Evolutionary conservation across 2,329 filamentous ascomycete species (phyloP).

Genomic region (Trichocomaceae sp.): DNA sequence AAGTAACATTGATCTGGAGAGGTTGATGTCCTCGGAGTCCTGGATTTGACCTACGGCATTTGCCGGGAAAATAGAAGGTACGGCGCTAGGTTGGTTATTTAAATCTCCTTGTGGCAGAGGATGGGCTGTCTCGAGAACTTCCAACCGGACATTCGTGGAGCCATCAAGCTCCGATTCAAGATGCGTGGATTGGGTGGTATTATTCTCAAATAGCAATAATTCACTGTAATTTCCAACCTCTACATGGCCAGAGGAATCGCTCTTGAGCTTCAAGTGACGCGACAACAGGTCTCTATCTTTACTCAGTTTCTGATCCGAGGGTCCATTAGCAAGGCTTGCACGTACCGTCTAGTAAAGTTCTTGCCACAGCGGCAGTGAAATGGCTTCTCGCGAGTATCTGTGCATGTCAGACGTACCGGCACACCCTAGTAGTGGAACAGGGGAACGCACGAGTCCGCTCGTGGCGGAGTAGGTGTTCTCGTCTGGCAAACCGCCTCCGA

Average conservation of each 20-base stretch:
- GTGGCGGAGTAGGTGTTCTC: constrained; percentile 9
- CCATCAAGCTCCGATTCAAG: background rate
- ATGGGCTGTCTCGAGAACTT: background rate
- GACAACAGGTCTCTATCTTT: constrained; percentile 9
- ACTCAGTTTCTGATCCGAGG: background rate
- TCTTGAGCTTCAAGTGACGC: constrained; percentile 5
- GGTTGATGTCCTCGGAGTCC: background rate
- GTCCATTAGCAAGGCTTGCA: background rate
- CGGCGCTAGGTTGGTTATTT: background rate
- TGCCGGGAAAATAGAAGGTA: background rate
- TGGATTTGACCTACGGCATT: background rate
- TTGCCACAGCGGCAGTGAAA: constrained; percentile 10
- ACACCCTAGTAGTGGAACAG: background rate
- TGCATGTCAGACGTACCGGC: constrained; percentile 3
- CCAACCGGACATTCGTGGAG: background rate
- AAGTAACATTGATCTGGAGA: constrained; percentile 1
- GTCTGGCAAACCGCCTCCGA: constrained; percentile 9
- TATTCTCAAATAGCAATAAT: constrained; percentile 4
- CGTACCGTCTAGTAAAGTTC: constrained; percentile 7
- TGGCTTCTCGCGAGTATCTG: constrained; percentile 11
- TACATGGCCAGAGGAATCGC: constrained; percentile 7
- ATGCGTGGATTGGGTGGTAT: constrained; percentile 2
- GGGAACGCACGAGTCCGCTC: constrained; percentile 9
- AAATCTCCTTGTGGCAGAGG: constrained; percentile 3
- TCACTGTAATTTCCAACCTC: constrained; percentile 5